Conservation (phyloP, 1,139 yeast species). For the Magnusiomyces tetraspermus region DNA sequence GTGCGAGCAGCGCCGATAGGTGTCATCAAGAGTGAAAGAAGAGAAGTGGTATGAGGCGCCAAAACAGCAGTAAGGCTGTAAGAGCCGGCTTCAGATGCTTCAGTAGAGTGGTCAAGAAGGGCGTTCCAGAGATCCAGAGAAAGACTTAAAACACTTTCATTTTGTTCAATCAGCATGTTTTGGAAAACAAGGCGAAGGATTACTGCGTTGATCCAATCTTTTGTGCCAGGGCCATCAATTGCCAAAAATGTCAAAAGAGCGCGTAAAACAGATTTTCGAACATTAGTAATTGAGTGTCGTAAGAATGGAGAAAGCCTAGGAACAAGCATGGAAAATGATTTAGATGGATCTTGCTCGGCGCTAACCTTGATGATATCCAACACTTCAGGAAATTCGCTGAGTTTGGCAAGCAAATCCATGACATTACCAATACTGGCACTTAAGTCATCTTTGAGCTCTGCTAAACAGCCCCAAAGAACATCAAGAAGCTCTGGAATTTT, state of each 20-base stretch:
- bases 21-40: conserved; percentile 59
- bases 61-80: conserved; percentile 11
- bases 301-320: conserved; percentile 88
- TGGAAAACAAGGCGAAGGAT: conserved; percentile 72
- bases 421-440: conserved; percentile 94
- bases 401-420: conserved; percentile 84
- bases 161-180: conserved; percentile 82
- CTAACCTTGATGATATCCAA: conserved; percentile 59
- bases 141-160: conserved; percentile 55
- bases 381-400: conserved; percentile 76
- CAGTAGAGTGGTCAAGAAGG: conserved; percentile 33
- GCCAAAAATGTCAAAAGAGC: conserved; percentile 71
- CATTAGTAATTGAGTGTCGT: conserved; percentile 88
- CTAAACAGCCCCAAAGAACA: conserved; percentile 82
- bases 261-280: conserved; percentile 77
- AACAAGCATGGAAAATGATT: conserved; percentile 64
- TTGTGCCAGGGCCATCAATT: conserved; percentile 48
- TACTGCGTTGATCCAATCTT: conserved; percentile 70
- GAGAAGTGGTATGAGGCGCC: conserved; percentile 33
- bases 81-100: conserved; percentile 11
- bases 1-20: conserved; percentile 92
- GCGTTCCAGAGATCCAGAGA: conserved; percentile 56
- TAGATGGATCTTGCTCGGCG: conserved; percentile 35
- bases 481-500: conserved; percentile 56
- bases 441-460: conserved; percentile 78